These are phyloP conservation scores for Chenopodium album DNA, from an alignment of 148 eudicot species.

Conservation along the genomic window DNA sequence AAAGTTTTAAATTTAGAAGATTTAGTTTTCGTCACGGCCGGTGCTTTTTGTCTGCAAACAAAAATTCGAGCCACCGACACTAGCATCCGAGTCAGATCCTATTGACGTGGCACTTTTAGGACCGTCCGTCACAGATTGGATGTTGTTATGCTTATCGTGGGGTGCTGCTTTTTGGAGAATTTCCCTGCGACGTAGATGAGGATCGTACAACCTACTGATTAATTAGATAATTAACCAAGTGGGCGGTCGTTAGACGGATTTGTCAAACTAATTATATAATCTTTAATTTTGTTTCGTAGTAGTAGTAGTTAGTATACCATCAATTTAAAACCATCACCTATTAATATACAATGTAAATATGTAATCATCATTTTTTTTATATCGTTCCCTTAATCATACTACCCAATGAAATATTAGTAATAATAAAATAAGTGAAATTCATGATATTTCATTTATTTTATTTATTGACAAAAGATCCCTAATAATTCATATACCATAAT, in stretches of 20 bases:
- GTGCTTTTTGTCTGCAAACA: neutral
- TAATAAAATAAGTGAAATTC: neutral
- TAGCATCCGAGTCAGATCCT: constrained; percentile 14
- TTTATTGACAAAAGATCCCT: no score
- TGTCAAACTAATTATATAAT: neutral
- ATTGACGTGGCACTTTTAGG: constrained; percentile 20
- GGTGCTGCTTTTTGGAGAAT: neutral
- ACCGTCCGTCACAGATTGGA: neutral
- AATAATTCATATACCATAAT: neutral
- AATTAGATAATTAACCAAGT: neutral
- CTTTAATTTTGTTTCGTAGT: neutral
- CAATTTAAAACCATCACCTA: neutral
- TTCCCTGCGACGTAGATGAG: neutral
- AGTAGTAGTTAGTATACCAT: neutral
- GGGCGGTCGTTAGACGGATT: constrained; percentile 15
- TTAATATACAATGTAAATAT: no score
- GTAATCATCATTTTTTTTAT: neutral
- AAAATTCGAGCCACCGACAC: constrained; percentile 32
- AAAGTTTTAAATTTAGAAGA: no score
- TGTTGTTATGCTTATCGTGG: neutral
- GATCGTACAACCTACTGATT: neutral
- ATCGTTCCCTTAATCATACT: neutral
- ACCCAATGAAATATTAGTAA: neutral
- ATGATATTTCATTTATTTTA: neutral
- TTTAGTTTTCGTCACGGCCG: constrained; percentile 11